These are phyloP conservation scores for Magnaporthiopsis rhizophila DNA, from an alignment of 2,329 filamentous ascomycete genomes.

Conservation along the genomic window DNA sequence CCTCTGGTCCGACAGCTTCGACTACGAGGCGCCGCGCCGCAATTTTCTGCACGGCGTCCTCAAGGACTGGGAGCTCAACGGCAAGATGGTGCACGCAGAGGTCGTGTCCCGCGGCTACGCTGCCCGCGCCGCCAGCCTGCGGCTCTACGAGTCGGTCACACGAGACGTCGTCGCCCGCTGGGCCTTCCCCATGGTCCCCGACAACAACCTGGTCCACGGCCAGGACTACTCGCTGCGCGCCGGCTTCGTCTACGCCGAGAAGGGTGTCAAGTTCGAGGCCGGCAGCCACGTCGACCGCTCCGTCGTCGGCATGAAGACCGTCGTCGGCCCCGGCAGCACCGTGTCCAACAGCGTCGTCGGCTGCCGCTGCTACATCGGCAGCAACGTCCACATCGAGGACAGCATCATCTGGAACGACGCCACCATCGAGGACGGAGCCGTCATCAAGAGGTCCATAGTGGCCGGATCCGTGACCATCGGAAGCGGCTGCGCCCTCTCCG, in stretches of 20 bases:
- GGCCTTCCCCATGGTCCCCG: slow-evolving; percentile 83
- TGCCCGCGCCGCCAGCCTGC: slow-evolving; percentile 75
- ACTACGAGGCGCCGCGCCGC: slow-evolving; percentile 67
- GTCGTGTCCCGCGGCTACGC: slow-evolving; percentile 78
- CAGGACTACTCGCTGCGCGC: slow-evolving; percentile 65
- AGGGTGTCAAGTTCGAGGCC: slow-evolving; percentile 64
- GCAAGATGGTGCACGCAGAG: slow-evolving; percentile 91
- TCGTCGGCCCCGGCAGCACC: slow-evolving; percentile 62
- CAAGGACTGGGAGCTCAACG: slow-evolving; percentile 95
- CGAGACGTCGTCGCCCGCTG: slow-evolving; percentile 80
- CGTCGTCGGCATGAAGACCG: slow-evolving; percentile 69
- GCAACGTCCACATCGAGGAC: slow-evolving; percentile 69
- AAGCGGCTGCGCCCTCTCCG: slow-evolving; percentile 57
- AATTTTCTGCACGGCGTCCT: slow-evolving; percentile 78
- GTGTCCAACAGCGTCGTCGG: slow-evolving; percentile 76
- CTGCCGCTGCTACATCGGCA: slow-evolving; percentile 76
- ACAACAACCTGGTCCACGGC: slow-evolving; percentile 72
- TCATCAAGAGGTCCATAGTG: slow-evolving; percentile 65
- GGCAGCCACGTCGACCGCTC: slow-evolving; percentile 64
- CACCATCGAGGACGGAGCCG: slow-evolving; percentile 65
- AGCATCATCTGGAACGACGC: slow-evolving; percentile 86
- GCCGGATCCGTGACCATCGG: slow-evolving; percentile 67
- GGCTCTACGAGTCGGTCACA: slow-evolving; percentile 83
- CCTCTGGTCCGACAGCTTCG: slow-evolving; percentile 93
- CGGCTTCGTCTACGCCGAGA: slow-evolving; percentile 60